phyloP scores from a whole-genome alignment of 2,329 filamentous ascomycete species.

The Penicillium hesseltinei region DNA sequence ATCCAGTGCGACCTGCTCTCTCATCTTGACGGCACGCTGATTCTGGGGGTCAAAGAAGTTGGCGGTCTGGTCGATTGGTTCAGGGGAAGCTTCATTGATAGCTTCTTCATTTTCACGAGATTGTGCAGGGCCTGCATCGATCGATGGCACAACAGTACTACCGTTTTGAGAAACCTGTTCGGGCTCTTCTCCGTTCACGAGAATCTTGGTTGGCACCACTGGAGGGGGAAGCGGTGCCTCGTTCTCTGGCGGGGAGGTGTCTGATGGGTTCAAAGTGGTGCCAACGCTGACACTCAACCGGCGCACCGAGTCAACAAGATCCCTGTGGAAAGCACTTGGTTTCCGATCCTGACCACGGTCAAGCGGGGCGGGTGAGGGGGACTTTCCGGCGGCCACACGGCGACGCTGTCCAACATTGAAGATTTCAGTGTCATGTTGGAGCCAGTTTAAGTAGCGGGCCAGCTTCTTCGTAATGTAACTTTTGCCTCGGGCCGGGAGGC shows the following conservation, averaged over 20 bases:
- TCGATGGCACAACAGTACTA: conserved; percentile 28
- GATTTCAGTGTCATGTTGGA: conserved; percentile 91
- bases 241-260: conserved; percentile 26
- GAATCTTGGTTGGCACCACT: conserved; percentile 52
- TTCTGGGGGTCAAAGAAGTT: conserved; percentile 94
- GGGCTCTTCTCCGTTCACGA: conserved; percentile 57
- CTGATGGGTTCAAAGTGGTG: conserved; percentile 24
- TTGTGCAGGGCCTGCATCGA: conserved; percentile 20
- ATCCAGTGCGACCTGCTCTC: conserved; percentile 88
- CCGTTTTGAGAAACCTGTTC: conserved; percentile 22
- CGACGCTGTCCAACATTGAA: conserved; percentile 96
- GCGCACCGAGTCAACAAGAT: conserved; percentile 45
- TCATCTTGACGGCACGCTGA: conserved; percentile 72
- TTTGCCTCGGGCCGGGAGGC: conserved; percentile 89
- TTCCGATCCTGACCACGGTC: conserved; percentile 9
- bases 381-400: conserved; percentile 66
- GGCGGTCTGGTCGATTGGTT: conserved; percentile 79
- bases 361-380: conserved; percentile 31
- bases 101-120: conserved; percentile 18
- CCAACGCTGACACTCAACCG: conserved; percentile 42
- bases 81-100: conserved; percentile 37
- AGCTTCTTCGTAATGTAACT: conserved; percentile 99
- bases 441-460: conserved; percentile 91
- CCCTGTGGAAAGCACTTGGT: conserved; percentile 38
- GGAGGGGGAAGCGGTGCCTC: conserved; percentile 40